phyloP scores from a whole-genome alignment of 1,139 yeast genomes.

The Hemisphaericaspora xylanilytica region DNA sequence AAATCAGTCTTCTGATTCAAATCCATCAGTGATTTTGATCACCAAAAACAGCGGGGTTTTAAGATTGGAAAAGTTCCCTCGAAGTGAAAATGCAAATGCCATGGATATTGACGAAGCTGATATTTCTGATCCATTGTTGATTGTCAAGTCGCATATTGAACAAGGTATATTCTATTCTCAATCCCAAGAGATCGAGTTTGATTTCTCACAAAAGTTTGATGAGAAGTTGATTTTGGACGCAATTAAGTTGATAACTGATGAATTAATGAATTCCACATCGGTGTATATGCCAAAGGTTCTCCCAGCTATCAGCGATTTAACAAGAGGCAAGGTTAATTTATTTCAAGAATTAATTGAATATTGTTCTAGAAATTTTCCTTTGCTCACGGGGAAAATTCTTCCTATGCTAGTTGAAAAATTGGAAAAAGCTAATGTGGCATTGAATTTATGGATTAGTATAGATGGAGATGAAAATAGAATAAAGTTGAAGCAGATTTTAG shows the following conservation, averaged over 20 bases:
- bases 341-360: conserved; percentile 46
- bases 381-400: conserved; percentile 26
- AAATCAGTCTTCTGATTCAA: conserved; percentile 25
- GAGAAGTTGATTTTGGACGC: conserved; percentile 47
- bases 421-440: conserved; percentile 59
- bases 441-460: conserved; percentile 45
- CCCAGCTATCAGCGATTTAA: conserved; percentile 27
- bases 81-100: conserved; percentile 15
- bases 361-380: conserved; percentile 45
- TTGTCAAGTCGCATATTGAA: conserved; percentile 69
- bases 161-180: conserved; percentile 71
- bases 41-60: conserved; percentile 65
- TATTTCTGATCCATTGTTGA: conserved; percentile 28
- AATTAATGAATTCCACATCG: conserved; percentile 50
- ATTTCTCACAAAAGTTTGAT: conserved; percentile 34
- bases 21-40: conserved; percentile 48
- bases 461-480: conserved; percentile 18
- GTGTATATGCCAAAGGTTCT: conserved; percentile 32
- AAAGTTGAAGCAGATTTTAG: conserved; percentile 5
- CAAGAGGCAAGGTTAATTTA: conserved; percentile 25
- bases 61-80: conserved; percentile 51
- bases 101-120: conserved; percentile 15
- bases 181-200: conserved; percentile 55
- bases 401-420: conserved; percentile 44
- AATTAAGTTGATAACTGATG: conserved; percentile 47